These are phyloP conservation scores for Platanthera guangdongensis DNA, from an alignment of 106 monocot species.

Conservation along the genomic window DNA sequence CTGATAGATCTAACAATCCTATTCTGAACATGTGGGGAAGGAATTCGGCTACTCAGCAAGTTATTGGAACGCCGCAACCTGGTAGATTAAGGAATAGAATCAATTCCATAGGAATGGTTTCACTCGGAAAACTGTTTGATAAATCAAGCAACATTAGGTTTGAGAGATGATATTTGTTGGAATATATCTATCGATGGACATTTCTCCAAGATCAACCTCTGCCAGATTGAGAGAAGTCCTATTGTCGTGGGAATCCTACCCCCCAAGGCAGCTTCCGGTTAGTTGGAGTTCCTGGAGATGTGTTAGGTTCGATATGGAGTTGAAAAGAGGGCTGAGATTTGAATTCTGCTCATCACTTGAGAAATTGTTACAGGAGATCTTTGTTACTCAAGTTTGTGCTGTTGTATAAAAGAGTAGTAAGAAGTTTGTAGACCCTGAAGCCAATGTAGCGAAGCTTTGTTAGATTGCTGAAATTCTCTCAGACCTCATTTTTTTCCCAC, in stretches of 20 bases:
- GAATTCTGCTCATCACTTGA: conserved; percentile 25
- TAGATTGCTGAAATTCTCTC: conserved; percentile 28
- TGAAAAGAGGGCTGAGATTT: conserved; percentile 29
- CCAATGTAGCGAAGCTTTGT: conserved; percentile 21
- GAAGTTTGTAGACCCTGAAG: background rate
- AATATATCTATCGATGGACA: conserved; percentile 31
- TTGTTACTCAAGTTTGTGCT: conserved; percentile 25
- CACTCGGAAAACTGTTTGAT: conserved; percentile 31
- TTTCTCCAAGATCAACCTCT: conserved; percentile 32
- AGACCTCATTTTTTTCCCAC: conserved; percentile 13
- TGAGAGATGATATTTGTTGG: conserved; percentile 34
- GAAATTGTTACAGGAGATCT: conserved; percentile 40
- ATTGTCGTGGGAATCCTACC: conserved; percentile 12
- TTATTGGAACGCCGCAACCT: conserved; percentile 43
- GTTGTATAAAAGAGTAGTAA: conserved; percentile 14
- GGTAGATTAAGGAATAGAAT: conserved; percentile 28
- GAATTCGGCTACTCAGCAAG: conserved; percentile 23
- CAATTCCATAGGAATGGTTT: conserved; percentile 31
- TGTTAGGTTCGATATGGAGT: conserved; percentile 29
- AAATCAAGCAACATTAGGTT: conserved; percentile 30
- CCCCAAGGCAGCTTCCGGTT: conserved; percentile 28
- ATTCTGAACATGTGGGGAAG: conserved; percentile 17
- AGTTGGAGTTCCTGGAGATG: conserved; percentile 24
- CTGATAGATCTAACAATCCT: conserved; percentile 41
- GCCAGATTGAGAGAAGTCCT: conserved; percentile 26